phyloP scores from a whole-genome alignment of 78 protist genomes.

The Dictyostelium capitatum region DNA sequence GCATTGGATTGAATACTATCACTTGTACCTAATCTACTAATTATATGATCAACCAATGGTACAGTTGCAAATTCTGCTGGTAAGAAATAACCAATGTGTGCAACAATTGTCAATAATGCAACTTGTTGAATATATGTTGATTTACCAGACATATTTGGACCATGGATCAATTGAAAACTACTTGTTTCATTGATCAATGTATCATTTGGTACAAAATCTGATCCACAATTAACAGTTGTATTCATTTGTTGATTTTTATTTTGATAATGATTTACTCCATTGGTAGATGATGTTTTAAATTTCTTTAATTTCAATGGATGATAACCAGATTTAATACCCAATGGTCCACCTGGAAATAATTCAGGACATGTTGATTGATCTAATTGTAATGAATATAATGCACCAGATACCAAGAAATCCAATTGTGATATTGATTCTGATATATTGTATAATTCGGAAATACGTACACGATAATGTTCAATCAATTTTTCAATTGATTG shows the following conservation, averaged over 20 bases:
- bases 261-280: background rate
- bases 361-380: conserved; percentile 58
- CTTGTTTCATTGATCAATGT: conserved; percentile 58
- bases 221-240: background rate
- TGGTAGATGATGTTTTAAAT: background rate
- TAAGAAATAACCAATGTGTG: conserved; percentile 75
- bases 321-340: conserved; percentile 73
- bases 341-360: conserved; percentile 51
- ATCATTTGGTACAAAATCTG: conserved; percentile 48
- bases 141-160: conserved; percentile 87
- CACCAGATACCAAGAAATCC: conserved; percentile 28
- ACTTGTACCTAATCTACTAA: conserved; percentile 69
- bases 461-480: conserved; percentile 14
- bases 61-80: conserved; percentile 63
- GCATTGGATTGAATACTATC: conserved; percentile 78
- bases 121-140: conserved; percentile 85
- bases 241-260: background rate
- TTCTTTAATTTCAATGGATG: conserved; percentile 53
- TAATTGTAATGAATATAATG: background rate
- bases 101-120: conserved; percentile 70
- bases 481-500: conserved; percentile 14
- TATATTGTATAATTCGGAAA: conserved; percentile 37
- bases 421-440: conserved; percentile 65
- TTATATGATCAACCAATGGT: conserved; percentile 55
- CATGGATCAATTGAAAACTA: conserved; percentile 74